A percentile compares a stretch with the other conserved stretches of the same genome.
Evolutionary conservation across 345 rosid genomes (phyloP).

Genomic region (Linum usitatissimum): DNA sequence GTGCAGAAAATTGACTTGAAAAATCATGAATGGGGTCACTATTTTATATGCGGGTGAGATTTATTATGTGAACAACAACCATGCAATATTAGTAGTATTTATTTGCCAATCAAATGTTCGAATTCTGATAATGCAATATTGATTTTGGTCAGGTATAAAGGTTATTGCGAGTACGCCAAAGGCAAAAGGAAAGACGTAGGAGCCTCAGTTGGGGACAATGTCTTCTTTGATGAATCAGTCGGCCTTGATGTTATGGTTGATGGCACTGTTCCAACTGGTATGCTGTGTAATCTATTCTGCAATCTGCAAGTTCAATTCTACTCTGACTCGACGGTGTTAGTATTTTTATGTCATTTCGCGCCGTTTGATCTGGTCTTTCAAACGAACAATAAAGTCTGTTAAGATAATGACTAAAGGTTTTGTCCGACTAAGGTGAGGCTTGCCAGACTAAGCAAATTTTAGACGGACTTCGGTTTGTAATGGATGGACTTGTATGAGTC

Average conservation of each 20-base stretch:
- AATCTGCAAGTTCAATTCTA: too few relatives aligned
- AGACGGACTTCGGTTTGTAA: too few relatives aligned
- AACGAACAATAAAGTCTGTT: too few relatives aligned
- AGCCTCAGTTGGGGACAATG: not conserved
- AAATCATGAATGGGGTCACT: slow-evolving; percentile 91
- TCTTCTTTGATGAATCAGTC: slow-evolving; percentile 26
- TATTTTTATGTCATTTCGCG: too few relatives aligned
- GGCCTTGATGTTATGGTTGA: slow-evolving; percentile 87
- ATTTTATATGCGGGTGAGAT: slow-evolving; percentile 84
- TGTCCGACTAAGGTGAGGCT: too few relatives aligned
- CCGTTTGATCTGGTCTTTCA: too few relatives aligned
- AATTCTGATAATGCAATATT: not conserved
- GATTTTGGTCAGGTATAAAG: slow-evolving; percentile 61
- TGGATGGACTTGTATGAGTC: too few relatives aligned
- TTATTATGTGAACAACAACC: not conserved
- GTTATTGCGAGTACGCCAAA: slow-evolving; percentile 61
- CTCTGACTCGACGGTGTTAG: too few relatives aligned
- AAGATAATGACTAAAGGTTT: too few relatives aligned
- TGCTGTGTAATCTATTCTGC: too few relatives aligned
- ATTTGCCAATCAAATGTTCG: not conserved
- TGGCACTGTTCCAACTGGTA: slow-evolving; percentile 93
- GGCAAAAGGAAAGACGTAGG: slow-evolving; percentile 60
- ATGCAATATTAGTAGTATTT: not conserved
- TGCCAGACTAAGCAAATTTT: too few relatives aligned
- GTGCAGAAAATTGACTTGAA: slow-evolving; percentile 79